Conservation (phyloP, 805 yeast genomes). For the Myxozyma vanderwaltii region DNA sequence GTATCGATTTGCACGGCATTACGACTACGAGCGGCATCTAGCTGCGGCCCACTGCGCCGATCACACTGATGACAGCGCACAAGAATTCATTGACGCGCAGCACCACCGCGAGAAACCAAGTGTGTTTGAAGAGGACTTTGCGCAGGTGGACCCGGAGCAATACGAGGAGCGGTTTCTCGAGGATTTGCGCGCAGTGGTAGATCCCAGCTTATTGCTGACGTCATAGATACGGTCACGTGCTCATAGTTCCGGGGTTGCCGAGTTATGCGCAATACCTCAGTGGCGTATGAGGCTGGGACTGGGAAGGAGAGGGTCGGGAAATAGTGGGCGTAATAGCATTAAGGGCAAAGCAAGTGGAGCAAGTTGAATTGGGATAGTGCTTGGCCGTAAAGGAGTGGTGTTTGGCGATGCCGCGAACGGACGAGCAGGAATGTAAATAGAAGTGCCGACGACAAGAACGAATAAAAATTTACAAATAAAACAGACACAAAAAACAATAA, state of each 20-base stretch:
- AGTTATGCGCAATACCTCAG: neutral
- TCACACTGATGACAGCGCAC: neutral
- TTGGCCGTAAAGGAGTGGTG: no score
- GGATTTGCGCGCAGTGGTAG: neutral
- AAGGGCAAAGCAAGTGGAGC: neutral
- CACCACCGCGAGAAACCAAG: neutral
- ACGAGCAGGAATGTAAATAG: no score
- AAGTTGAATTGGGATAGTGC: neutral
- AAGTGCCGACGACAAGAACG: no score
- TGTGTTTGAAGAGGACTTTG: neutral
- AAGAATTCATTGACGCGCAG: neutral
- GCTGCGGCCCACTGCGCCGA: slow-evolving; percentile 1
- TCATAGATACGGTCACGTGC: slow-evolving; percentile 4
- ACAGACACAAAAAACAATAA: no score
- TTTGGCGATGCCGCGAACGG: no score
- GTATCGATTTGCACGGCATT: slow-evolving; percentile 43
- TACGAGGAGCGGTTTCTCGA: neutral
- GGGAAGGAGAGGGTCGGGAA: neutral
- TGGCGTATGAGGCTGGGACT: neutral
- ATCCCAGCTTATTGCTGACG: slow-evolving; percentile 11
- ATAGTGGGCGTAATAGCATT: neutral
- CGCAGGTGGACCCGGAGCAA: neutral
- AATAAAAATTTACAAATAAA: no score
- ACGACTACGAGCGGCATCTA: slow-evolving; percentile 46
- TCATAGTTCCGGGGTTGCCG: neutral